Base-by-base conservation (phyloP, 2,329 filamentous ascomycete species). In the Cadophora gregata region DNA sequence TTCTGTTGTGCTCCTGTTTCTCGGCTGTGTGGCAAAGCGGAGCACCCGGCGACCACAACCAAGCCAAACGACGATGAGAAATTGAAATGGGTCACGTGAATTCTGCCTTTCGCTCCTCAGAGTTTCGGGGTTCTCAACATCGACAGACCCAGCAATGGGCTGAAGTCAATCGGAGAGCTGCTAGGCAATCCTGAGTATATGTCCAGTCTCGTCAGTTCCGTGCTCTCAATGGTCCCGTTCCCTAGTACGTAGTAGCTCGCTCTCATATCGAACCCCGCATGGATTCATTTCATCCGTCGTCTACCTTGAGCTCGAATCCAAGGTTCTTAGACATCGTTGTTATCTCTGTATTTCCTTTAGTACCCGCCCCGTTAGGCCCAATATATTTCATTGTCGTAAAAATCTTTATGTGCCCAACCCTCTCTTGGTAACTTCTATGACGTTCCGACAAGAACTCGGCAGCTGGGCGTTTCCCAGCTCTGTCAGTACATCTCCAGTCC, bases 401-500 rank as follows among this genome's bases (percentile, higher is more conserved):
- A n/a, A n/a, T n/a, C n/a, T n/a, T n/a, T n/a, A n/a, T n/a, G n/a
- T n/a, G n/a, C n/a, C n/a, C n/a, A n/a, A n/a, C n/a, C n/a, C n/a
- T n/a, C n/a, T n/a, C n/a, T n/a, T n/a, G n/a, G n/a, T n/a, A n/a
- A n/a, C n/a, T n/a, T n/a, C n/a, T 19, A 77, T 77, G 75, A 75
- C 75, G 2, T 72, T 74, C 48, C 74, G 73, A 64, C 72, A 76
- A 70, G 75, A 77, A 71, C 59, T 72, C 24, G 69, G 67, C 36
- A 76, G 74, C 45, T 77, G 75, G 74, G 53, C 68, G 42, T 66
- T 66, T 50, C 74, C 75, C 14, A 48, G 24, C 62, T 62, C 25
- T 38, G 69, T 24, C 38, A 69, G 27, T 76, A 83, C 3, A 76
- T 79, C 81, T 5, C 77, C 82, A 1, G 73, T 80, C 12, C 88